Evolutionary conservation across 1,284 basidiomycete species (phyloP).

Genomic region (Papiliotrema fonsecae): DNA sequence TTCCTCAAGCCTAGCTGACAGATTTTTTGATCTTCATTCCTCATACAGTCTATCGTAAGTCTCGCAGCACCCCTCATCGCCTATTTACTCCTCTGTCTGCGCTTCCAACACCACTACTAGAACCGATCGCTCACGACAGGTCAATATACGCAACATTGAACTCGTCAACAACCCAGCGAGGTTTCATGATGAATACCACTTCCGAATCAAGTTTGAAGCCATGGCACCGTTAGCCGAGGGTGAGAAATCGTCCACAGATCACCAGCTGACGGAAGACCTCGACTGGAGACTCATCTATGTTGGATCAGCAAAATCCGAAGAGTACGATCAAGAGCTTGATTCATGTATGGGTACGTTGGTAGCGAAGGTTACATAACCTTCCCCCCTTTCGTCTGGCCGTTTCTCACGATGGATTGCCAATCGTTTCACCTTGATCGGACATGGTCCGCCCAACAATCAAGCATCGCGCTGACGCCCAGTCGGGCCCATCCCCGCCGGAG

Average conservation of each 20-base stretch:
- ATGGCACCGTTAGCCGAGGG: constrained; percentile 88
- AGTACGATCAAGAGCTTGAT: constrained; percentile 92
- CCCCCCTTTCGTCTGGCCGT: too few relatives aligned
- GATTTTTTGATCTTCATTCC: not conserved
- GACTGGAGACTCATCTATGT: constrained; percentile 98
- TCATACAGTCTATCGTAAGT: constrained; percentile 41
- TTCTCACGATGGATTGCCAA: too few relatives aligned
- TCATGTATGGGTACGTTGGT: constrained; percentile 66
- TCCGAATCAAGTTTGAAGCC: constrained; percentile 97
- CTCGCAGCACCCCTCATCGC: not conserved
- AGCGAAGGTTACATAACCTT: too few relatives aligned
- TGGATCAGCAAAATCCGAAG: constrained; percentile 84
- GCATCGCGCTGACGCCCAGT: constrained; percentile 49
- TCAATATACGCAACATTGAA: constrained; percentile 54
- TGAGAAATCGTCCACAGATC: constrained; percentile 38
- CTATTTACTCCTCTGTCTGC: too few relatives aligned
- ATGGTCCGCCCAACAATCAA: not conserved
- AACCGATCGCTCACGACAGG: too few relatives aligned
- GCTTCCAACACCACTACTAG: too few relatives aligned
- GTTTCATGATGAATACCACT: constrained; percentile 86
- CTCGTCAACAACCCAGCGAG: constrained; percentile 90
- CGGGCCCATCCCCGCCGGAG: constrained; percentile 87
- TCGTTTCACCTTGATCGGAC: too few relatives aligned
- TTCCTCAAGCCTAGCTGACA: not conserved
- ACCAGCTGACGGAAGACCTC: constrained; percentile 60